These are phyloP conservation scores for Gossypium armourianum DNA, from an alignment of 441 rosid species.

Conservation along the genomic window DNA sequence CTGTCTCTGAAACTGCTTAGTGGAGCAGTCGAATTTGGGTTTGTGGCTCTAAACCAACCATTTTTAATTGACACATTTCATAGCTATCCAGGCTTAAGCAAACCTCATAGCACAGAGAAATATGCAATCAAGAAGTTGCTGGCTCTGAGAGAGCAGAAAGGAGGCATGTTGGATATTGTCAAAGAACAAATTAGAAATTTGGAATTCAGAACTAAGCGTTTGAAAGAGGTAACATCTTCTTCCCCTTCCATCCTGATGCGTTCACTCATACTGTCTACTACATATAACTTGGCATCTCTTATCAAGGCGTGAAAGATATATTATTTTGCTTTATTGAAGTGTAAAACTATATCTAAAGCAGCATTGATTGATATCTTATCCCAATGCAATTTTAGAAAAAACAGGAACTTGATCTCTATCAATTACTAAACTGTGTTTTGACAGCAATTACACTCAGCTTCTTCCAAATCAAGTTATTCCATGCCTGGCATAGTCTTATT, in stretches of 20 bases:
- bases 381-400: neutral
- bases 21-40: constrained; percentile 63
- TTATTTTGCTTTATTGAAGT: neutral
- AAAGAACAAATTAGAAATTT: constrained; percentile 38
- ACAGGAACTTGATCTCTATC: neutral
- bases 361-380: neutral
- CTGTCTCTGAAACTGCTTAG: constrained; percentile 59
- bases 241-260: neutral
- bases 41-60: constrained; percentile 46
- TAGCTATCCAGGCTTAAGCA: constrained; percentile 68
- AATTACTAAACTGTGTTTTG: neutral
- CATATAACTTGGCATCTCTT: neutral
- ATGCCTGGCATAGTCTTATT: neutral
- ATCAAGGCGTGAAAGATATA: neutral
- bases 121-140: constrained; percentile 74
- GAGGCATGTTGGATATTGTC: constrained; percentile 41
- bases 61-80: constrained; percentile 43
- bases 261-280: neutral
- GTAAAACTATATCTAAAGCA: neutral
- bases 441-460: neutral
- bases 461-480: neutral
- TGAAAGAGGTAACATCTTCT: constrained; percentile 57
- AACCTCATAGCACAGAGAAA: constrained; percentile 73
- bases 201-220: constrained; percentile 48
- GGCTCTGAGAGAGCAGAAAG: constrained; percentile 46